Base-by-base conservation (phyloP, 495 filamentous ascomycete species). In the Aspergillus asperescens region DNA sequence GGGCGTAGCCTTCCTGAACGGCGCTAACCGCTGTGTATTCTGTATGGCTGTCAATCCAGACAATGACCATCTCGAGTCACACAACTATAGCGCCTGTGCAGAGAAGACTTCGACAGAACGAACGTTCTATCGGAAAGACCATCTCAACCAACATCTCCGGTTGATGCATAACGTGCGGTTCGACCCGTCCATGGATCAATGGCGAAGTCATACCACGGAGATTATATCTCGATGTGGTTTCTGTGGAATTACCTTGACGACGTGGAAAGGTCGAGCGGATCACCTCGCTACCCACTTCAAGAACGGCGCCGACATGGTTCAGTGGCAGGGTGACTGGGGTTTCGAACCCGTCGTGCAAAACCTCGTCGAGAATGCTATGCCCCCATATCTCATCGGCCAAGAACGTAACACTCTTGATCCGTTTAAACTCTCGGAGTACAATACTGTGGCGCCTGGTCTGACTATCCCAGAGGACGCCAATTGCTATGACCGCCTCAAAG, bases 81-180 rank as follows among this genome's bases (percentile, higher is more conserved):
- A 94, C 70, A 89, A 89, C 64, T 84, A 85, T 66, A 77, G 79
- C 12, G 69, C 78, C 29, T 95, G 89, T 58, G 83, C 84, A 56
- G 87, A 91, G 65, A 83, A 88, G 47, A 81, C 82, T 1, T 55
- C 80, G 1, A 78, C 82, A 44, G 84, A 89, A 52, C 79, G 88
- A 13, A 90, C 88, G 1, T 95, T 92, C 64, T 93, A 90, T 54
- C 80, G 89, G 20, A 95, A 93, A 67, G 89, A 95, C 62, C 89
- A 95, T 66, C 78, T 95, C 25, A 81, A 88, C 25, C 89, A 95
- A 60, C 89, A 95, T 61, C 72, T 95, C 25, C 80, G 86, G 46
- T 75, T 93, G 40, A 85, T 93, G 63, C 89, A 95, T 65, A 74
- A 82, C 52, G 81, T 81, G 58, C 86, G 84, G 58, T 86, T 90